Conservation (phyloP, 163 green algal genomes). For the Chlamydomonas reinhardtii region DNA sequence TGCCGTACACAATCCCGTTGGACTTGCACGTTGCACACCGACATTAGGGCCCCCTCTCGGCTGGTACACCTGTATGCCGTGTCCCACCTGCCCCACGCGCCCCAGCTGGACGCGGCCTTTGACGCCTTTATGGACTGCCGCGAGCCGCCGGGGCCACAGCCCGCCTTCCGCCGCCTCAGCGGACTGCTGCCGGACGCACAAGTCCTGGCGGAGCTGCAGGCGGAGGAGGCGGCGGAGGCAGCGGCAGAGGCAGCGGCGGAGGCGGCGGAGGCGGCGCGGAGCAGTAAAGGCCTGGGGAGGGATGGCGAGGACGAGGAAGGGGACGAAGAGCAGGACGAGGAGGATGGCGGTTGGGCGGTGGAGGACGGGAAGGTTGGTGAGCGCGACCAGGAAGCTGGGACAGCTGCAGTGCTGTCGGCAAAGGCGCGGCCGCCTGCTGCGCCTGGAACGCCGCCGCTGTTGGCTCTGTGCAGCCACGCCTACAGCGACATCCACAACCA, state of each 20-base stretch:
- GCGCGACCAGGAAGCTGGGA: no score
- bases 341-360: not conserved
- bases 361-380: not conserved
- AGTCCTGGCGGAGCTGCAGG: not conserved
- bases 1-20: no score
- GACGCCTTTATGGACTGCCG: slow-evolving; percentile 44
- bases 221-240: not conserved
- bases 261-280: not conserved
- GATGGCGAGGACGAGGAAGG: not conserved
- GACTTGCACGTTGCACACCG: no score
- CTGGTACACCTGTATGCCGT: no score
- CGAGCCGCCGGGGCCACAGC: not conserved
- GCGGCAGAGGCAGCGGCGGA: not conserved
- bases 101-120: slow-evolving; percentile 15
- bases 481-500: not conserved
- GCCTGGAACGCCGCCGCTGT: not conserved
- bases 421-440: not conserved
- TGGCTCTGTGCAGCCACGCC: slow-evolving; percentile 38
- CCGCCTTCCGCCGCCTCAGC: not conserved
- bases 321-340: not conserved
- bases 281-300: no score
- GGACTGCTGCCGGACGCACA: not conserved
- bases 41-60: no score
- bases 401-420: not conserved
- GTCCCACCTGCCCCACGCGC: no score